phyloP scores from a whole-genome alignment of 805 yeast genomes.

The Hemisphaericaspora nanyangensis region DNA sequence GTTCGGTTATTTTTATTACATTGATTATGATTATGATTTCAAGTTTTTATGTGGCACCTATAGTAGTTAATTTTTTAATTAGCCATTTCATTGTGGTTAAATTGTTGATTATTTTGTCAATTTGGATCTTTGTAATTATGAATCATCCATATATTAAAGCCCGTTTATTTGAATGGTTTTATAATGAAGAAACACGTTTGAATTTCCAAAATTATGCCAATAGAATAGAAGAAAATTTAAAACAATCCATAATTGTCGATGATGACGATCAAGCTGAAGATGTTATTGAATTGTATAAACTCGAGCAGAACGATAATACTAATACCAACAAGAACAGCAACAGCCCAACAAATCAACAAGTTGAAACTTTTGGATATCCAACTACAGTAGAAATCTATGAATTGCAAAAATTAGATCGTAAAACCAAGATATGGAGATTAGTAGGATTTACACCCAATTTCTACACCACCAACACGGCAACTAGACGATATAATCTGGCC shows the following conservation, averaged over 20 bases:
- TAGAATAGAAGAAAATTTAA: conserved; percentile 39
- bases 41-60: conserved; percentile 27
- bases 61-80: conserved; percentile 26
- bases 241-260: conserved; percentile 10
- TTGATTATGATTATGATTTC: conserved; percentile 22
- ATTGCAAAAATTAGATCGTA: conserved; percentile 50
- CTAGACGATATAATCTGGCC: conserved; percentile 7
- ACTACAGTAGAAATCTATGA: conserved; percentile 62
- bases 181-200: conserved; percentile 65
- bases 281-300: conserved; percentile 11
- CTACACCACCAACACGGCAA: conserved; percentile 41
- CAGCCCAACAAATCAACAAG: background rate
- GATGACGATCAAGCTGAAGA: conserved; percentile 8
- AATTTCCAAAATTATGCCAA: conserved; percentile 46
- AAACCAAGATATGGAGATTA: conserved; percentile 58
- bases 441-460: conserved; percentile 55
- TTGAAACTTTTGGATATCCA: conserved; percentile 12
- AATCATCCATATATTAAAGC: conserved; percentile 57
- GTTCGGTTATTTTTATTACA: conserved; percentile 47
- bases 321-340: background rate
- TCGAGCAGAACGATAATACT: conserved; percentile 28
- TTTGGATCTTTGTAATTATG: conserved; percentile 47
- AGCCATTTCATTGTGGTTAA: conserved; percentile 24
- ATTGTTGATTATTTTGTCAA: conserved; percentile 24
- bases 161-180: conserved; percentile 40